A percentile compares a stretch with the other conserved stretches of the same genome.
phyloP scores from a whole-genome alignment of 2,329 filamentous ascomycete species.

The Orbilia brochopaga region DNA sequence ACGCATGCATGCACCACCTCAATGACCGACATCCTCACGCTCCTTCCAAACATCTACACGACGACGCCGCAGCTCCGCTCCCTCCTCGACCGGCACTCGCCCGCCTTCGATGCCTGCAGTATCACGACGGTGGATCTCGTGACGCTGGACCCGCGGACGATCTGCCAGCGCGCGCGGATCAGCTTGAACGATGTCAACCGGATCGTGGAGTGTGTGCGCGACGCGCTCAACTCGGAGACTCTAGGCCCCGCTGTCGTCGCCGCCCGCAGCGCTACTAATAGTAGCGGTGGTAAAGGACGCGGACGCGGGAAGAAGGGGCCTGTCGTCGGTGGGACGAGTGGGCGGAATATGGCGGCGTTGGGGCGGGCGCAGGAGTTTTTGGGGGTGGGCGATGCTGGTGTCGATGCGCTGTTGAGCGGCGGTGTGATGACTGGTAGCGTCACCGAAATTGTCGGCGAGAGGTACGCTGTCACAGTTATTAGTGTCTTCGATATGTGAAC shows the following conservation, averaged over 20 bases:
- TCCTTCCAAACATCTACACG: slow-evolving; percentile 41
- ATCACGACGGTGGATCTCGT: slow-evolving; percentile 84
- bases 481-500: no score
- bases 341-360: slow-evolving; percentile 58
- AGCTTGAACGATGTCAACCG: slow-evolving; percentile 80
- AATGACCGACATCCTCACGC: slow-evolving; percentile 44
- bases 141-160: slow-evolving; percentile 78
- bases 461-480: no score
- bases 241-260: slow-evolving; percentile 56
- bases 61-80: slow-evolving; percentile 28
- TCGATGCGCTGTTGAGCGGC: slow-evolving; percentile 76
- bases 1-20: slow-evolving; percentile 7
- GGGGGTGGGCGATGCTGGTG: slow-evolving; percentile 76
- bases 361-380: slow-evolving; percentile 63
- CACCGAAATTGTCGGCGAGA: slow-evolving; percentile 90
- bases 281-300: not conserved
- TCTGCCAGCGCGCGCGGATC: slow-evolving; percentile 83
- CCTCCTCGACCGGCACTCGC: slow-evolving; percentile 70
- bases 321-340: slow-evolving; percentile 41
- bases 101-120: slow-evolving; percentile 76
- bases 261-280: slow-evolving; percentile 19
- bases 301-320: no score
- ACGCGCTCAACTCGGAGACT: slow-evolving; percentile 70
- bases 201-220: slow-evolving; percentile 71
- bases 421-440: slow-evolving; percentile 81